A percentile compares a stretch with the other conserved stretches of the same genome.
These are phyloP conservation scores for Raphidocelis subcapitata DNA, from an alignment of 139 green algal genomes.

Conservation along the genomic window DNA sequence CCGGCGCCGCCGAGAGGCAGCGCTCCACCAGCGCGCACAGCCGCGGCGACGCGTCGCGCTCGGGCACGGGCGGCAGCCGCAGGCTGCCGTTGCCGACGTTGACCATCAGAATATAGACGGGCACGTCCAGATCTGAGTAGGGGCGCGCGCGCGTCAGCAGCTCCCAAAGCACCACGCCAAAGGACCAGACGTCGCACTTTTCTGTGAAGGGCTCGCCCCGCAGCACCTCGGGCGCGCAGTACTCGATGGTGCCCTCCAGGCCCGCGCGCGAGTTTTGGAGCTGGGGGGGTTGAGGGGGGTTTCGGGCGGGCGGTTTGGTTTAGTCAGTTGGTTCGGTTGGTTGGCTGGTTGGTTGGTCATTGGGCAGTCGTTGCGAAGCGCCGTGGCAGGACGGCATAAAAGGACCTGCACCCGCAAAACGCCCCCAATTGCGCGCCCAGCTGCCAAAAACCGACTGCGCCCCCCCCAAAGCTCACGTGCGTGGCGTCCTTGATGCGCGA, in stretches of 20 bases:
- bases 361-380: too few species aligned
- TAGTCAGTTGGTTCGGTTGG: too few species aligned
- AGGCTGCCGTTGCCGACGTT: slow-evolving; percentile 47
- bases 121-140: slow-evolving; percentile 47
- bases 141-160: slow-evolving; percentile 48
- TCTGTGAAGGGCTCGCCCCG: slow-evolving; percentile 60
- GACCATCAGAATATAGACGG: slow-evolving; percentile 49
- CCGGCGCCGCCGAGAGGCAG: slow-evolving; percentile 37
- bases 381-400: too few species aligned
- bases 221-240: slow-evolving; percentile 61
- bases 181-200: slow-evolving; percentile 52
- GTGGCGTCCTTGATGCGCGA: slow-evolving; percentile 55
- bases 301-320: too few species aligned
- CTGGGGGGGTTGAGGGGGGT: slow-evolving; percentile 6
- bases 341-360: too few species aligned
- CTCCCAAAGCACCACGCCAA: slow-evolving; percentile 58
- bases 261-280: slow-evolving; percentile 23
- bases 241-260: slow-evolving; percentile 61
- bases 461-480: slow-evolving; percentile 23
- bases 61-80: slow-evolving; percentile 30
- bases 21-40: slow-evolving; percentile 32
- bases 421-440: too few species aligned
- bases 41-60: slow-evolving; percentile 17
- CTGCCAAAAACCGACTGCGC: too few species aligned
- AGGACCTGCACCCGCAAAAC: too few species aligned